These are phyloP conservation scores for Daldinia decipiens DNA, from an alignment of 495 filamentous ascomycete species.

Conservation along the genomic window DNA sequence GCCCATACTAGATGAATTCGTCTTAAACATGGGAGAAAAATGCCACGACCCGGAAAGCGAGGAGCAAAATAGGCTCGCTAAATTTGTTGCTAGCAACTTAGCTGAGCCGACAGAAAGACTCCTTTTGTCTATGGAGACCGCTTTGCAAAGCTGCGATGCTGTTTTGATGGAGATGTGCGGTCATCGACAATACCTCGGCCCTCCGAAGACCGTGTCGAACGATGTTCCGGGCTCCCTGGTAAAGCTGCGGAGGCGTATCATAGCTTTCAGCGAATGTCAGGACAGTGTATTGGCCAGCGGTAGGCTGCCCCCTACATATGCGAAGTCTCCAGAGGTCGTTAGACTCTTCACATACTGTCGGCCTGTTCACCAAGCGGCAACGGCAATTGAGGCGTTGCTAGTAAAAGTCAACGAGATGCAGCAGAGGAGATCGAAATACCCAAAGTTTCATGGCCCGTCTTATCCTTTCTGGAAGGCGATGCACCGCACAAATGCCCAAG, in stretches of 20 bases:
- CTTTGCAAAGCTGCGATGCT: slow-evolving; percentile 56
- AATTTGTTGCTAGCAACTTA: slow-evolving; percentile 55
- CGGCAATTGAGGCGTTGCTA: slow-evolving; percentile 55
- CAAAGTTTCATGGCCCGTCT: slow-evolving; percentile 56
- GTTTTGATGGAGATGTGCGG: slow-evolving; percentile 61
- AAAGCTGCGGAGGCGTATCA: slow-evolving; percentile 50
- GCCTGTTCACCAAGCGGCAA: slow-evolving; percentile 63
- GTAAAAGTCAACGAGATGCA: slow-evolving; percentile 60
- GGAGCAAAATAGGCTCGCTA: slow-evolving; percentile 40
- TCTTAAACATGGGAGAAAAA: slow-evolving; percentile 52
- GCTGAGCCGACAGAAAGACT: slow-evolving; percentile 57
- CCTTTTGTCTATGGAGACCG: slow-evolving; percentile 56
- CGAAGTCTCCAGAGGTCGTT: slow-evolving; percentile 57
- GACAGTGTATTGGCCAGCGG: slow-evolving; percentile 45
- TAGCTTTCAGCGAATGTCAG: slow-evolving; percentile 49
- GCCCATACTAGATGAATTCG: slow-evolving; percentile 34
- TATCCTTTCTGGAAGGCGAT: slow-evolving; percentile 64
- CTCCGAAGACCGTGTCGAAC: slow-evolving; percentile 47
- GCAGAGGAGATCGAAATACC: slow-evolving; percentile 47
- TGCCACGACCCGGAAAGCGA: slow-evolving; percentile 14
- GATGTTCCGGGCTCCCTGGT: slow-evolving; percentile 50
- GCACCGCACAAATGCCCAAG: slow-evolving; percentile 64
- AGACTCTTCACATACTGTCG: slow-evolving; percentile 66
- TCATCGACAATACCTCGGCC: slow-evolving; percentile 54
- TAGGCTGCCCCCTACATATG: slow-evolving; percentile 48